Evolutionary conservation across 257 asterid genomes (phyloP), one percentile per base, ranked within the genome.

Genomic region (Thymus quinquecostatus): DNA sequence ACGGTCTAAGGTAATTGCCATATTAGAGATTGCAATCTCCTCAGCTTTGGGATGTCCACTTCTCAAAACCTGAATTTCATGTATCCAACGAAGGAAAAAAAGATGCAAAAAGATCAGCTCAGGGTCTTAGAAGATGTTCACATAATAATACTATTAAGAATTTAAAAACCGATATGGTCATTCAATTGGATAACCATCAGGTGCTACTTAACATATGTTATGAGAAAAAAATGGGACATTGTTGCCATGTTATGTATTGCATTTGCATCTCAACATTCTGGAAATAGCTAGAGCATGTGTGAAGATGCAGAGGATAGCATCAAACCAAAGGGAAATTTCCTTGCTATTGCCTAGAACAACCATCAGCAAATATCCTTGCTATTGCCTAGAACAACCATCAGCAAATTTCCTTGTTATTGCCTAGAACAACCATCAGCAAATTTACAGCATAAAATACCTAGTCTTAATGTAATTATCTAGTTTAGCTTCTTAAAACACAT

Each of bases 1-100:
- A 63, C 96, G 95, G 76, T 92, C 97, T 10, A 92, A 83, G 72
- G 78, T 86, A 78, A 76, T 69, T 45, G 93, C 88, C 96, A 90
- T 92, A 85, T 92, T 92, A 57, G 91, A 83, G 68, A 90, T 64
- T 34, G 76, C 88, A 77, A 86, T 75, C 79, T 88, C 95, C 55
- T 79, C 82, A 71, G 98, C 95, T 61, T 88, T 78, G 51, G 95
- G 89, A 54, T 83, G 84, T 54, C 88, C 92, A 81, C 98, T 90
- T 64, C 79, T 71, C 64, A 81, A 79, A 75, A 92, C 87, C 98
- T 90, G 86, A 60, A 65, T 57, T 68, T 71, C 32, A 27, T 60
- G 69, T 44, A 32, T 56, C 36, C 62, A 21, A 54, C 34, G 69
- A 6, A 6, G 27, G 66, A 38, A 10, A 66, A 41, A 61, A 65